phyloP scores from a whole-genome alignment of 2,329 filamentous ascomycete species.

The Trichoderma guizhouense region DNA sequence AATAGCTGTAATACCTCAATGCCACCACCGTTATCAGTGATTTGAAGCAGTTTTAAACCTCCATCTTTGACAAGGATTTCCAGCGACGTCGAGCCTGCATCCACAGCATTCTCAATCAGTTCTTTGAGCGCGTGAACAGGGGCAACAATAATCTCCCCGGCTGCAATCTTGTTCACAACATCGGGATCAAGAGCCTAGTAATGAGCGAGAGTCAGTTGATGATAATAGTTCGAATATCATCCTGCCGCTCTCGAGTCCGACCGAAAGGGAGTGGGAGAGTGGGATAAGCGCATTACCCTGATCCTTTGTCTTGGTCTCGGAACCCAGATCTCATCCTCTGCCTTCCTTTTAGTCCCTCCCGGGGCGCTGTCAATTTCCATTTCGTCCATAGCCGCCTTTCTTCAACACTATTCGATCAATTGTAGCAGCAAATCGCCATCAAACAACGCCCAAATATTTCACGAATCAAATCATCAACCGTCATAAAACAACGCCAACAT shows the following conservation, averaged over 20 bases:
- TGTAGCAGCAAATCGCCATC: neutral
- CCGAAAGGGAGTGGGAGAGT: neutral
- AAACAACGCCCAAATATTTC: neutral
- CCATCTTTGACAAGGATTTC: conserved; percentile 94
- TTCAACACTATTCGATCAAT: neutral
- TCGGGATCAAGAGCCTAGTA: conserved; percentile 76
- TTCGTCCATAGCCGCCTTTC: conserved; percentile 25
- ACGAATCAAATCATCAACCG: neutral
- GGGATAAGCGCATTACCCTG: conserved; percentile 36
- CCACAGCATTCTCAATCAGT: conserved; percentile 93
- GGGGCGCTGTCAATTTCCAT: conserved; percentile 43
- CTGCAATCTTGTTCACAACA: conserved; percentile 98
- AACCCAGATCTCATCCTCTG: conserved; percentile 37
- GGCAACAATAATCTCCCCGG: conserved; percentile 96
- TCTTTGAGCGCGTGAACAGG: conserved; percentile 96
- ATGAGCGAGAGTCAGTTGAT: neutral
- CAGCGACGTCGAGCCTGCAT: conserved; percentile 88
- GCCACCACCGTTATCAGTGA: conserved; percentile 94
- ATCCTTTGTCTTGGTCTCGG: conserved; percentile 46
- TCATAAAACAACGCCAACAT: neutral
- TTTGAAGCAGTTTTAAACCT: conserved; percentile 89
- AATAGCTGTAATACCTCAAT: conserved; percentile 66
- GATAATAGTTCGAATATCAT: neutral
- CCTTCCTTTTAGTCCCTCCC: conserved; percentile 49
- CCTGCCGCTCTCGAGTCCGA: neutral